phyloP scores from a whole-genome alignment of 768 basidiomycete species.

The Suillus brevipes region DNA sequence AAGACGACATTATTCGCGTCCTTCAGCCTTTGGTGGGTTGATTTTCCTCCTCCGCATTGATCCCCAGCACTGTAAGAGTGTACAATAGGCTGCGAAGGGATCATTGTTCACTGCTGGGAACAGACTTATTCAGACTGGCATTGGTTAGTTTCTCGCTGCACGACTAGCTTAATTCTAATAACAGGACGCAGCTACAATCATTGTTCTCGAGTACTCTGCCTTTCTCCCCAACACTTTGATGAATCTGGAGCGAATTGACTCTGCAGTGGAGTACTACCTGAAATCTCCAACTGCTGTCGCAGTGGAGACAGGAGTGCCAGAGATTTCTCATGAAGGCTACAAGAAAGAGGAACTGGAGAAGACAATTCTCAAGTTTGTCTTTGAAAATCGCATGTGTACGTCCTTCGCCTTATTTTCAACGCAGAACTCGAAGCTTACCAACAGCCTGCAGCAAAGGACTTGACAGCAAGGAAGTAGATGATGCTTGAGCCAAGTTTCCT shows the following conservation, averaged over 20 bases:
- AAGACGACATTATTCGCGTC: accelerated
- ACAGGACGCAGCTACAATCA: neutral
- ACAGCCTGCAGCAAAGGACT: neutral
- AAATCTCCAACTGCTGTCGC: neutral
- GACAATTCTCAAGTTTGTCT: neutral
- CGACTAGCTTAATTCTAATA: neutral
- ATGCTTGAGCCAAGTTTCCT: neutral
- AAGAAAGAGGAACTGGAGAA: neutral
- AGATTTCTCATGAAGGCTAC: neutral
- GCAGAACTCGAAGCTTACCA: neutral
- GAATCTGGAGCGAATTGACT: accelerated
- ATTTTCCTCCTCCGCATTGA: neutral
- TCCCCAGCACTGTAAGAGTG: neutral
- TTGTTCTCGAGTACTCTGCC: neutral
- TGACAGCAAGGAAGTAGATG: neutral
- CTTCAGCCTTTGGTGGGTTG: neutral
- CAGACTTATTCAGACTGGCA: neutral
- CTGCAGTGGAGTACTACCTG: neutral
- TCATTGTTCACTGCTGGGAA: neutral
- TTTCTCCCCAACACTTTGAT: neutral
- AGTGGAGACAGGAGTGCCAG: neutral
- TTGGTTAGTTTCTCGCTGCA: neutral
- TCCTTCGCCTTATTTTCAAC: neutral
- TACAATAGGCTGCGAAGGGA: neutral
- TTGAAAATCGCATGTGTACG: neutral